Evolutionary conservation across 1,284 basidiomycete species (phyloP).

Genomic region (Cerrena zonata): DNA sequence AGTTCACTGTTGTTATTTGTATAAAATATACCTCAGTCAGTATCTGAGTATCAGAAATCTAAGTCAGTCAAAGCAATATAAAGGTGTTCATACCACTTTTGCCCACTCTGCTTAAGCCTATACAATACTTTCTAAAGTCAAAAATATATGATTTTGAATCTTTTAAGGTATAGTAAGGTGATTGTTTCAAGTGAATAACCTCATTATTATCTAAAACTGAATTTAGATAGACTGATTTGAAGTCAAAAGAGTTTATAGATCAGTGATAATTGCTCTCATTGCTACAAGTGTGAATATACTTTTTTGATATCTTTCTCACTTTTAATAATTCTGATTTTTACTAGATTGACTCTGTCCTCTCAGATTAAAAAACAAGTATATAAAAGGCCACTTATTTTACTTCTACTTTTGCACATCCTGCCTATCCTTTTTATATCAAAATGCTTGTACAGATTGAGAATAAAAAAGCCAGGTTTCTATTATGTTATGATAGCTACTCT

Average conservation of each 20-base stretch:
- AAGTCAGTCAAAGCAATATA: slow-evolving; percentile 9
- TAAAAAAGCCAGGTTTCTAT: too few species aligned
- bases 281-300: too few species aligned
- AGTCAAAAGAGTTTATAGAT: slow-evolving; percentile 11
- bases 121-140: slow-evolving; percentile 20
- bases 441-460: too few species aligned
- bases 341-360: too few species aligned
- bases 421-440: too few species aligned
- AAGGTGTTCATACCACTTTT: slow-evolving; percentile 16
- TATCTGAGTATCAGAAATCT: slow-evolving; percentile 14
- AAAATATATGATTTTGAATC: slow-evolving; percentile 8
- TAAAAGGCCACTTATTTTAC: too few species aligned
- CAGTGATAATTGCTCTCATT: too few species aligned
- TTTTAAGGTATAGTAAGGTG: slow-evolving; percentile 19
- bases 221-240: slow-evolving; percentile 16
- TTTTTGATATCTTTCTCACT: too few species aligned
- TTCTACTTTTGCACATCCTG: too few species aligned
- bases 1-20: background rate
- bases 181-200: slow-evolving; percentile 26
- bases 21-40: slow-evolving; percentile 18
- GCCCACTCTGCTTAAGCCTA: slow-evolving; percentile 22
- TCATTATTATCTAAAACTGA: slow-evolving; percentile 11
- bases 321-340: too few species aligned
- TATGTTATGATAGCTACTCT: too few species aligned
- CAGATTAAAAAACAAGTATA: too few species aligned